Evolutionary conservation across 78 protist genomes (phyloP).

Genomic region (Speleostelium caveatum): DNA sequence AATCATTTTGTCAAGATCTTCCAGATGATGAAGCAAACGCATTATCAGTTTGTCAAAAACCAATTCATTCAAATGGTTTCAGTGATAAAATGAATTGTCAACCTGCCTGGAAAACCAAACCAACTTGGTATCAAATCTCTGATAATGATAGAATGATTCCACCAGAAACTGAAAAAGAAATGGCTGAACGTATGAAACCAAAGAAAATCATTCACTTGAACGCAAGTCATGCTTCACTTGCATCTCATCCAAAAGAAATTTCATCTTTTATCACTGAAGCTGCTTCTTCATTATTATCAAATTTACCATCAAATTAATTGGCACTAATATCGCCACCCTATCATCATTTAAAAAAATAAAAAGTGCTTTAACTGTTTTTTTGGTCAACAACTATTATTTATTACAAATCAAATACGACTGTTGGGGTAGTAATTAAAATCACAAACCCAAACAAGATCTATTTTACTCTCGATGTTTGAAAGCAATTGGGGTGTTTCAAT

Average conservation of each 20-base stretch:
- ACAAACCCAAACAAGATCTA: no score
- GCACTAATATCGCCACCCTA: no score
- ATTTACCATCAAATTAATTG: no score
- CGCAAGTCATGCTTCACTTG: slow-evolving; percentile 25
- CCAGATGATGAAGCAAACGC: slow-evolving; percentile 14
- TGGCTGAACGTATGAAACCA: slow-evolving; percentile 18
- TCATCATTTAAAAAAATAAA: no score
- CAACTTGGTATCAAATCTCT: slow-evolving; percentile 29
- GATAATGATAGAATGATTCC: slow-evolving; percentile 24
- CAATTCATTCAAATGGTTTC: slow-evolving; percentile 5
- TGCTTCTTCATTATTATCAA: slow-evolving; percentile 16
- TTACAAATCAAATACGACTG: no score
- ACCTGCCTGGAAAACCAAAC: slow-evolving; percentile 57
- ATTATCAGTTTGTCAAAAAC: slow-evolving; percentile 26
- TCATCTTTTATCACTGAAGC: slow-evolving; percentile 23
- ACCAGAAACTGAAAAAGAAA: slow-evolving; percentile 20
- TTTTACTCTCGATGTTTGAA: no score
- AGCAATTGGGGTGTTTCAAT: no score
- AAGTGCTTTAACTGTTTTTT: no score
- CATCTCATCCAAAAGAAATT: slow-evolving; percentile 48
- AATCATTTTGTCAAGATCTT: slow-evolving; percentile 12
- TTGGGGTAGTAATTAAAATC: no score
- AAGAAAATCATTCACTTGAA: slow-evolving; percentile 21
- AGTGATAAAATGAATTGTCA: background rate
- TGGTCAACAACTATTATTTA: no score